Evolutionary conservation across 305 asterid species (phyloP), one percentile per base, ranked within the genome.

Genomic region (Stenogyne calaminthoides): DNA sequence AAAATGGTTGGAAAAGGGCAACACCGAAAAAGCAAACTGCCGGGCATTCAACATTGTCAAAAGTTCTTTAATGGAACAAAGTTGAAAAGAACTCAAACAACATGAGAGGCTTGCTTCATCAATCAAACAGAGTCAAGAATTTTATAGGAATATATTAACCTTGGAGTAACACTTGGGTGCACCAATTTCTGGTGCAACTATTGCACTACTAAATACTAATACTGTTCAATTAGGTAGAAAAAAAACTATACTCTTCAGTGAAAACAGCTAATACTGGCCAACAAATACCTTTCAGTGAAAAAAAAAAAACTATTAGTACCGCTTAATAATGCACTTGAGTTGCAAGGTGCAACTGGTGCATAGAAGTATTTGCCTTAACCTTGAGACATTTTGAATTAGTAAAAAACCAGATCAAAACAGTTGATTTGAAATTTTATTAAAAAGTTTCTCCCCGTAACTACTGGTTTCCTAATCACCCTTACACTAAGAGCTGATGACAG

Each of bases 1-100:
- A 34, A 55, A 55, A 12, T 18, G 29, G 39, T 14, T 9, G 37
- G 18, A 52, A 27, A 44, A 9, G 34, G 25, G 34, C 15, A 9
- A 34, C 4, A 44, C 1, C 37, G 68, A 76, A 32, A 40, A 46
- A 64, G 74, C 59, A 77, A 67, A 59, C 39, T 62, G 70, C 6
- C 47, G 11, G 29, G 27, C 49, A 54, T 42, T 57, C 40, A 69
- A 64, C 56, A 19, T 57, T 64, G 27, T n/a, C 40, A n/a, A 66
- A 70, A 67, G 8, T 12, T 52, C 9, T 18, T 44, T 36, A 19
- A 57, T 47, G 51, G 51, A 58, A 52, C 59, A 71, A 64, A 47
- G 56, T 49, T 34, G 37, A 56, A 44, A 22, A 71, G 52, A 57
- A 68, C 63, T 47, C 29, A 12, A 61, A 69, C 36, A 55, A 60